Evolutionary conservation across 257 asterid genomes (phyloP).

Genomic region (Echium plantagineum): DNA sequence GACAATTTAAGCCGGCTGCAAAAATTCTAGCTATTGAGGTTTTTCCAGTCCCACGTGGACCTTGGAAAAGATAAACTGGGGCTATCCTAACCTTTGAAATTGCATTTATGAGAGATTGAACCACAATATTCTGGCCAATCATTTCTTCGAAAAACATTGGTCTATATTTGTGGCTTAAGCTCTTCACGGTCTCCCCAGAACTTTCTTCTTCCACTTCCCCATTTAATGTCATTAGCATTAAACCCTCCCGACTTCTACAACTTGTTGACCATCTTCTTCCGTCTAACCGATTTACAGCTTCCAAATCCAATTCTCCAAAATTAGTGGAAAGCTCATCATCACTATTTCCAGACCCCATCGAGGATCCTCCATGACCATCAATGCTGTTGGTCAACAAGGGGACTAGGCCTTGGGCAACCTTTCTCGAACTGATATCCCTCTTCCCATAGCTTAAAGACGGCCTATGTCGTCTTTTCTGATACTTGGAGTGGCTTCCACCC

Average conservation of each 20-base stretch:
- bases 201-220: constrained; percentile 43
- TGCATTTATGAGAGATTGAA: constrained; percentile 61
- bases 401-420: constrained; percentile 40
- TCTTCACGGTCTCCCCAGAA: constrained; percentile 56
- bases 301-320: constrained; percentile 73
- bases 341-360: constrained; percentile 45
- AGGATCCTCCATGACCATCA: constrained; percentile 43
- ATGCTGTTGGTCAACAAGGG: constrained; percentile 56
- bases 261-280: constrained; percentile 86
- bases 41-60: constrained; percentile 98
- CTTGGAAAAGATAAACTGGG: constrained; percentile 85
- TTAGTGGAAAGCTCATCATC: constrained; percentile 74
- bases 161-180: constrained; percentile 75
- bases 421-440: constrained; percentile 43
- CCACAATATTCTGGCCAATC: constrained; percentile 76
- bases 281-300: constrained; percentile 71
- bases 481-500: constrained; percentile 45
- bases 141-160: constrained; percentile 84
- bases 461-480: constrained; percentile 40
- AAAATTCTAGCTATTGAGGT: constrained; percentile 77
- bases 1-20: constrained; percentile 86
- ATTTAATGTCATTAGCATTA: constrained; percentile 38
- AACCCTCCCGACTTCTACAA: constrained; percentile 71
- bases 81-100: constrained; percentile 61
- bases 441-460: constrained; percentile 43